Base-by-base conservation (phyloP, 371 early-diverging fungal species). In the Actinomortierella wolfii region DNA sequence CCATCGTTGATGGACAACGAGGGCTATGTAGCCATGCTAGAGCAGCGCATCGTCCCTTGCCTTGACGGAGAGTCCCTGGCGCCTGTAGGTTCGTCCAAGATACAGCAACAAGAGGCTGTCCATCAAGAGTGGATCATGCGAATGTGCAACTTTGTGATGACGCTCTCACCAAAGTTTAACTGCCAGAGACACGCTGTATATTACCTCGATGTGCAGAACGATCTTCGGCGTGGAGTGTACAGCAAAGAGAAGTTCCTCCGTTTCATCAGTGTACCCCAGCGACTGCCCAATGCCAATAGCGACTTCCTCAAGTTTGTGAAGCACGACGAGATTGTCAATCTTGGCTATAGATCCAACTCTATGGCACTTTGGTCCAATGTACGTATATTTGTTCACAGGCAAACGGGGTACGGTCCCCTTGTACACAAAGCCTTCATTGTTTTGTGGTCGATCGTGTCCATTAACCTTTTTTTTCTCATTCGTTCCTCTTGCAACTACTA, bases 171-270 rank as follows among this genome's bases (percentile, higher is more conserved):
- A 51, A 67, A 67, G 60, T 73, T 56, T 48, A 73, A 63, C 54
- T 56, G 64, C 43, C 51, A 62, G 57, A 73, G 50, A 46, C 13
- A 63, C 11, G 59, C 67, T 0, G 67, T 73, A 14, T 73, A 67
- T 29, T 48, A 63, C 40, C 62, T 73, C 63, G 63, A 67, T 21
- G 29, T 73, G 48, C 67, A 67, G 18, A 59, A 50, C 17, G 61
- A 67, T 21, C 40, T 73, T 6, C 42, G 51, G 1, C 55, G 48
- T 23, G 60, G 63, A 1, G 18, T 57, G 23, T 56, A 48, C 56
- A 51, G 63, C 39, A 59, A 59, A 45, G 50, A 8, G 43, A 67
- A 54, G 48, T 73, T 73, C 42, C 45, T 67, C 56, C 62, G 50
- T 67, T 67, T 34, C 34, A 11, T 34, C 34, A 34, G 11, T 34